Percentiles rank a stretch among this genome's conserved stretches.
Evolutionary conservation across 768 basidiomycete genomes (phyloP).

Genomic region (Gloeopeniophorella convolvens): DNA sequence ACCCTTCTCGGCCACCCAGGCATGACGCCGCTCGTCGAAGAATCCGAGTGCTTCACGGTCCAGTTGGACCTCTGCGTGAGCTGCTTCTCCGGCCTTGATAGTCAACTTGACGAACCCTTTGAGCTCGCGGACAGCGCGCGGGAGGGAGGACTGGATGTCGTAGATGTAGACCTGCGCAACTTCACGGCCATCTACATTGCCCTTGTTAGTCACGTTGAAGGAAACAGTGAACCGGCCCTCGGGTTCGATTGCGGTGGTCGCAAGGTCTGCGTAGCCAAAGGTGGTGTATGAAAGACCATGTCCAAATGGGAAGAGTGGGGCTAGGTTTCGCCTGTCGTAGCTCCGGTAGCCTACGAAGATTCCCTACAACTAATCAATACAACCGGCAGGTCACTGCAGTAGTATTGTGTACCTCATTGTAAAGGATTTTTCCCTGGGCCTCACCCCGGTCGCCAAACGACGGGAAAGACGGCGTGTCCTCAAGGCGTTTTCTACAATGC

Average conservation of each 20-base stretch:
- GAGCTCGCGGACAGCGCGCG: conserved; percentile 40
- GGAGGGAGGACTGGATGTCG: conserved; percentile 36
- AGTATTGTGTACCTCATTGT: conserved; percentile 36
- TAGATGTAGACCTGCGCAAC: conserved; percentile 43
- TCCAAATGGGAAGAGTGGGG: conserved; percentile 49
- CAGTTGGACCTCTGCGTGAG: conserved; percentile 33
- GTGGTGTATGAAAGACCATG: conserved; percentile 55
- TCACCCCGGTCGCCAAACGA: conserved; percentile 40
- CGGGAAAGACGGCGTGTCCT: conserved; percentile 46
- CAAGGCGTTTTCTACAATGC: conserved; percentile 36
- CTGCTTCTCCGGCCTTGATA: conserved; percentile 38
- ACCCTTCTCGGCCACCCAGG: conserved; percentile 41
- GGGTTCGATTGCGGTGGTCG: conserved; percentile 29
- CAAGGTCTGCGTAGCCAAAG: conserved; percentile 44
- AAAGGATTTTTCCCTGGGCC: conserved; percentile 38
- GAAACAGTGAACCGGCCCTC: conserved; percentile 33
- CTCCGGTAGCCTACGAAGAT: conserved; percentile 49
- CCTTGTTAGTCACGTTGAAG: conserved; percentile 42
- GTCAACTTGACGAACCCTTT: conserved; percentile 43
- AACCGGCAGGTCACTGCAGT: no score
- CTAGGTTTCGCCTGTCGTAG: conserved; percentile 39
- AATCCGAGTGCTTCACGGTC: conserved; percentile 45
- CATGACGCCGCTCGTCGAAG: conserved; percentile 37
- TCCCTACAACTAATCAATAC: no score
- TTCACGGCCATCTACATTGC: conserved; percentile 40